Base-by-base conservation (phyloP, 2,329 filamentous ascomycete genomes). In the Aspergillus texensis region DNA sequence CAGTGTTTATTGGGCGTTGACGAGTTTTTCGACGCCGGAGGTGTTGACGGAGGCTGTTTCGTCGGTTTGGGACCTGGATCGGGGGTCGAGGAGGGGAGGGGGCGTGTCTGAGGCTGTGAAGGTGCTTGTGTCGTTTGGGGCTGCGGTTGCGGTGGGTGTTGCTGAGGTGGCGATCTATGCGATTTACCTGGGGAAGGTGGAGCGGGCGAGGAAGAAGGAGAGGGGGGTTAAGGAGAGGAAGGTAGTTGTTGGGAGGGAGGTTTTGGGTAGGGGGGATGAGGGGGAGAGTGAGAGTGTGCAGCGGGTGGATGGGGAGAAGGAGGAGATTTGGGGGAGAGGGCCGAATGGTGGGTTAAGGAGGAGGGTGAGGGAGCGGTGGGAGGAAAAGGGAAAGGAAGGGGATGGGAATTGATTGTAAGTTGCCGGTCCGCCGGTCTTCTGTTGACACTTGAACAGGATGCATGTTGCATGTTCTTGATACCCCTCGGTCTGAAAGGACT, bases 111-210 rank as follows among this genome's bases (percentile, higher is more conserved):
- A 77, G 62, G 74, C 78, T 6, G 72, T 75, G 11, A 72, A 77
- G 16, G 79, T 82, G 14, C 67, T 82, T 11, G 50, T 81, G 4
- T 77, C 79, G 30, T 61, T 82, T 14, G 72, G 76, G 55, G 75
- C 74, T 9, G 81, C 76, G 4, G 48, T 83, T 54, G 66, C 77
- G 50, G 80, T 84, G 45, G 82, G 80, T 0, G 72, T 83, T 21
- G 81, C 81, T 5, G 82, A 84, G 70, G 78, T 79, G 28, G 72
- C 77, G 14, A 76, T 84, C 19, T 83, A 83, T 72, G 79, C 77
- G 28, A 77, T 78, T 12, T 84, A 84, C 70, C 63, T 82, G 59
- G 71, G 75, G 48, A 83, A 83, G 66, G 73, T 82, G 16, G 74
- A 76, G 56, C 60, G 73, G 59, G 79, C 79, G 28, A 77, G 72